Evolutionary conservation across 75 land plant species (phyloP), one percentile per base, ranked within the genome.

Genomic region (Adiantum capillusveneris): DNA sequence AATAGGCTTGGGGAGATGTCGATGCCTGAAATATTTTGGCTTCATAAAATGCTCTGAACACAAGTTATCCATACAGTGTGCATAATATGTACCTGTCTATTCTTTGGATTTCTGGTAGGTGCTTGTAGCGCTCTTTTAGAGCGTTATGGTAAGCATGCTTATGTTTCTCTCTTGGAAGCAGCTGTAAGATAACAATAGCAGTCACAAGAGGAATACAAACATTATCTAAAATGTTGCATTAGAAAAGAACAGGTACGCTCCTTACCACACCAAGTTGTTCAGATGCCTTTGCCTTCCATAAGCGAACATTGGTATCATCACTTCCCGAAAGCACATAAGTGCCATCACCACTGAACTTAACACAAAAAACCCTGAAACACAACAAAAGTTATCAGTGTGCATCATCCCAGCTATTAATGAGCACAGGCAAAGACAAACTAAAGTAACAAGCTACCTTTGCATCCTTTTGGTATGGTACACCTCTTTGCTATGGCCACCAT

Each of bases 261-360:
- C 84, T 69, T 81, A 90, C 96, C 69, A 93, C 96, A 71, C 98
- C 98, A 59, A 93, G 71, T 71, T 93, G 98, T 63, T 93, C 96
- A 42, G 98, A 85, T 55, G 98, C 98, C 60, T 89, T 89, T 11
- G 90, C 82, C 63, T 93, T 93, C 98, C 98, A 93, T 14, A 93
- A 68, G 21, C 98, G 84, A 54, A 93, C 68, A 68, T 93, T 93
- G 29, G 90, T 83, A 56, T 93, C 98, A 69, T 93, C 98, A 77
- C 98, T 93, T 18, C 98, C 98, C 0, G 98, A 93, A n/a, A 93
- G 58, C 25, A 88, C 74, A 62, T 93, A 93, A 36, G 78, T 64
- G 26, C 75, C 90, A 75, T 93, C 98, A 64, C 90, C 80, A 64
- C 81, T 93, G 65, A 62, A 83, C 65, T 77, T 89, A 20, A 89